A percentile compares a stretch with the other conserved stretches of the same genome.
Evolutionary conservation across 2,329 filamentous ascomycete species (phyloP).

Genomic region (Mariannaea sp.): DNA sequence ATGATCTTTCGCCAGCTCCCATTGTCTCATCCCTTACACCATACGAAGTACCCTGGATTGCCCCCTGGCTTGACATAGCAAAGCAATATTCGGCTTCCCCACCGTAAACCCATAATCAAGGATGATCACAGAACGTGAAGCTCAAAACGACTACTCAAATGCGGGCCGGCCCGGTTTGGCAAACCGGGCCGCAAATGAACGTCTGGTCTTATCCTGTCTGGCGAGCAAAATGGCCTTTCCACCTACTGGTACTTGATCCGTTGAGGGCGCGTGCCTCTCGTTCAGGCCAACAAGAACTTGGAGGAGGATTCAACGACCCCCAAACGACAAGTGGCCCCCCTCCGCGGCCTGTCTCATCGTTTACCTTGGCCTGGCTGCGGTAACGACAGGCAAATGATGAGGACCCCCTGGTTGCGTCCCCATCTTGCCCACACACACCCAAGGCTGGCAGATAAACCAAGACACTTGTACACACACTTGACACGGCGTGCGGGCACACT

Average conservation of each 20-base stretch:
- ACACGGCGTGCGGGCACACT: background rate
- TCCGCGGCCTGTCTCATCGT: constrained; percentile 22
- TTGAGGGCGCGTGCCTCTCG: constrained; percentile 21
- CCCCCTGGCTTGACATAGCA: constrained; percentile 5
- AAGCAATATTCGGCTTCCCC: constrained; percentile 4
- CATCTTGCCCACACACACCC: constrained; percentile 16
- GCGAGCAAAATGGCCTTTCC: constrained; percentile 17
- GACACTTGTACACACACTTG: constrained; percentile 8
- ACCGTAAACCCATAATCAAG: constrained; percentile 6
- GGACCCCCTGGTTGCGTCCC: constrained; percentile 11
- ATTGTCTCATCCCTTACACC: background rate
- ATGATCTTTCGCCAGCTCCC: background rate
- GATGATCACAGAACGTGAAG: constrained; percentile 9
- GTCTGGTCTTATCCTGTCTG: constrained; percentile 24
- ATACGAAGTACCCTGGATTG: constrained; percentile 1
- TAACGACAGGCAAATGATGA: constrained; percentile 24
- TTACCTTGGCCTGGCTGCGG: constrained; percentile 19
- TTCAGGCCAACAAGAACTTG: constrained; percentile 4
- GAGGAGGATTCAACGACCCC: constrained; percentile 20
- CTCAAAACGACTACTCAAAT: constrained; percentile 25
- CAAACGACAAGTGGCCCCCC: constrained; percentile 24
- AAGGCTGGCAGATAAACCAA: constrained; percentile 6
- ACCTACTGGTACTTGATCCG: constrained; percentile 12
- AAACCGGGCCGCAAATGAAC: constrained; percentile 34
- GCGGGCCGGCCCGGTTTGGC: constrained; percentile 35